Conservation (phyloP, 1,284 basidiomycete species). For the Heliocybe sulcata region DNA sequence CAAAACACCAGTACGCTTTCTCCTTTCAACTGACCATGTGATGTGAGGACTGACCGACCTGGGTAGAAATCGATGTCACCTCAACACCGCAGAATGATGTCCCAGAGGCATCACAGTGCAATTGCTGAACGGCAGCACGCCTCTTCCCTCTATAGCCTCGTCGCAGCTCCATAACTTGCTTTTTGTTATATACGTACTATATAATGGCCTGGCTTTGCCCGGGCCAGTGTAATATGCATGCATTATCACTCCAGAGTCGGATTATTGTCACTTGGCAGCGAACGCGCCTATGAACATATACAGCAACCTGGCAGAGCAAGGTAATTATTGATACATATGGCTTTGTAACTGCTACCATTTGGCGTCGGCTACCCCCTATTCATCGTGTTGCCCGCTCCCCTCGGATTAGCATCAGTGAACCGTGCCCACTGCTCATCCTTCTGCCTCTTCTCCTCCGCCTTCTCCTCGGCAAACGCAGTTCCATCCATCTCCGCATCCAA, state of each 20-base stretch:
- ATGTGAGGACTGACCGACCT: constrained; percentile 1
- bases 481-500: constrained; percentile 84
- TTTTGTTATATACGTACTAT: background rate
- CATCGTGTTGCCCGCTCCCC: constrained; percentile 91
- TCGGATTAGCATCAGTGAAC: constrained; percentile 75
- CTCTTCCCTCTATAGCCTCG: background rate
- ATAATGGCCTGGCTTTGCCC: background rate
- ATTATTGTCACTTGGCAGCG: background rate
- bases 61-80: constrained; percentile 78
- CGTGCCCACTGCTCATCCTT: constrained; percentile 87
- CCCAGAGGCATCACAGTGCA: constrained; percentile 73
- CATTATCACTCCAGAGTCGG: background rate
- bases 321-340: background rate
- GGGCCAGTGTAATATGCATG: background rate
- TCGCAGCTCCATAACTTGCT: background rate
- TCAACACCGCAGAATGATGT: constrained; percentile 54
- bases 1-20: constrained; percentile 63
- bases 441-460: constrained; percentile 67
- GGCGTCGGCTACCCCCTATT: constrained; percentile 63
- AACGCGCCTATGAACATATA: background rate
- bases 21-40: background rate
- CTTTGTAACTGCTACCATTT: background rate
- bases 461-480: constrained; percentile 59
- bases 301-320: background rate
- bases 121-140: constrained; percentile 40